phyloP scores from a whole-genome alignment of 2,329 filamentous ascomycete genomes.

The Fusarium pseudograminearum region DNA sequence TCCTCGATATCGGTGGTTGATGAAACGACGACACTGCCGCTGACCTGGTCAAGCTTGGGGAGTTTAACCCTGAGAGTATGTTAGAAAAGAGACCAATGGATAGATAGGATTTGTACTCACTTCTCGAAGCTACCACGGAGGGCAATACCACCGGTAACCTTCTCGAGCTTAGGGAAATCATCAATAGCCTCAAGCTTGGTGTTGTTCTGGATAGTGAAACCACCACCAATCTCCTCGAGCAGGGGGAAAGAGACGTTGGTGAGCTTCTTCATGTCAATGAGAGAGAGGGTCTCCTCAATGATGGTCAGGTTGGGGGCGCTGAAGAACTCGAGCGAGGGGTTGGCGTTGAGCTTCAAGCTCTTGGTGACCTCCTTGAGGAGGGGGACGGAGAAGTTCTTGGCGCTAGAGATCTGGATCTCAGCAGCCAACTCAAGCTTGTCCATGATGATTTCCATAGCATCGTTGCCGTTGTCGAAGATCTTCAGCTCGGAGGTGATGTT shows the following conservation, averaged over 20 bases:
- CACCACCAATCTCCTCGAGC: constrained; percentile 78
- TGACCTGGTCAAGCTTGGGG: constrained; percentile 73
- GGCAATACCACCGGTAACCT: constrained; percentile 83
- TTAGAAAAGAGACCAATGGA: constrained; percentile 1
- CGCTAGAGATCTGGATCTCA: constrained; percentile 74
- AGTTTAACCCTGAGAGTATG: constrained; percentile 72
- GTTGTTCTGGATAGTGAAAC: constrained; percentile 92
- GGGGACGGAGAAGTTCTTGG: constrained; percentile 78
- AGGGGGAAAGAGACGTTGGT: constrained; percentile 80
- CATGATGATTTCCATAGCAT: constrained; percentile 75
- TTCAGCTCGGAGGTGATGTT: constrained; percentile 78
- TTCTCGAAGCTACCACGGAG: constrained; percentile 85
- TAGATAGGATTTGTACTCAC: constrained; percentile 65
- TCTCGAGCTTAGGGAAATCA: constrained; percentile 75
- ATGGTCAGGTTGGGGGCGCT: constrained; percentile 76
- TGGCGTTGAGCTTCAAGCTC: constrained; percentile 86
- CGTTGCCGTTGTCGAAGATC: constrained; percentile 83
- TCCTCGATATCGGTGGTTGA: constrained; percentile 71
- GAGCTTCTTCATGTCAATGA: constrained; percentile 71
- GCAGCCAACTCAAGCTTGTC: constrained; percentile 76
- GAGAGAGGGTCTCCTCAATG: constrained; percentile 68
- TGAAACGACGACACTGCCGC: constrained; percentile 77
- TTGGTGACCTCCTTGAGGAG: constrained; percentile 79
- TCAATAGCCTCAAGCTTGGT: constrained; percentile 74
- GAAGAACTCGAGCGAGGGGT: constrained; percentile 72